These are phyloP conservation scores for Metschnikowia lachancei DNA, from an alignment of 805 yeast species.

Conservation along the genomic window DNA sequence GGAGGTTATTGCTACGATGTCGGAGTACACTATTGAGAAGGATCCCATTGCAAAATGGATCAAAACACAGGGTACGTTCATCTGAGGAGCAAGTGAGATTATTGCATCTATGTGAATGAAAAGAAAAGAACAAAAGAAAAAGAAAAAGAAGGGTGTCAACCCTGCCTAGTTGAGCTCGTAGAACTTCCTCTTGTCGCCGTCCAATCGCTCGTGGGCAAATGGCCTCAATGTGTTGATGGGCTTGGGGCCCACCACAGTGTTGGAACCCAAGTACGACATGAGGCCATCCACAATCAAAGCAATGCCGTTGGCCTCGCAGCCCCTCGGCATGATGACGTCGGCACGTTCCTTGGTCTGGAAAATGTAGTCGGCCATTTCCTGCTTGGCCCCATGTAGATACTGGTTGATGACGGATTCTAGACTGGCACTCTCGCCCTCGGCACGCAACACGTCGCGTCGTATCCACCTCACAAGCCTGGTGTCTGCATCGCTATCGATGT, in stretches of 20 bases:
- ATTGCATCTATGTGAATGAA: neutral
- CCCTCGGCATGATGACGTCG: constrained; percentile 72
- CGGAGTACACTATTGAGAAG: constrained; percentile 45
- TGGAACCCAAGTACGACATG: constrained; percentile 34
- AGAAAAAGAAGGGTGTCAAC: neutral
- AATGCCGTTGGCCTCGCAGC: constrained; percentile 59
- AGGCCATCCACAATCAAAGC: constrained; percentile 64
- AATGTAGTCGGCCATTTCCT: constrained; percentile 66
- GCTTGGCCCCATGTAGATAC: constrained; percentile 57
- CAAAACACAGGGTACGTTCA: constrained; percentile 6
- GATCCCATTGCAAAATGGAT: constrained; percentile 53
- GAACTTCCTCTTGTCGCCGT: constrained; percentile 41
- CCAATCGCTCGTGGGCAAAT: constrained; percentile 34
- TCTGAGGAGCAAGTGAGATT: neutral
- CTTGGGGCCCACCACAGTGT: constrained; percentile 13
- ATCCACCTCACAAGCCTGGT: constrained; percentile 80
- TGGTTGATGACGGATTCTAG: constrained; percentile 39
- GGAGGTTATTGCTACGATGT: constrained; percentile 44
- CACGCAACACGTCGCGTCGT: constrained; percentile 34
- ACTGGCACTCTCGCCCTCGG: constrained; percentile 2
- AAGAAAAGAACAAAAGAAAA: neutral
- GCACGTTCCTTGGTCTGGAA: constrained; percentile 69
- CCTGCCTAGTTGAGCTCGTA: constrained; percentile 36
- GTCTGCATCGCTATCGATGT: constrained; percentile 83
- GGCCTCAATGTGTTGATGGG: constrained; percentile 31